Evolutionary conservation across 139 green algal species (phyloP).

Genomic region (Coelastrella sp.): DNA sequence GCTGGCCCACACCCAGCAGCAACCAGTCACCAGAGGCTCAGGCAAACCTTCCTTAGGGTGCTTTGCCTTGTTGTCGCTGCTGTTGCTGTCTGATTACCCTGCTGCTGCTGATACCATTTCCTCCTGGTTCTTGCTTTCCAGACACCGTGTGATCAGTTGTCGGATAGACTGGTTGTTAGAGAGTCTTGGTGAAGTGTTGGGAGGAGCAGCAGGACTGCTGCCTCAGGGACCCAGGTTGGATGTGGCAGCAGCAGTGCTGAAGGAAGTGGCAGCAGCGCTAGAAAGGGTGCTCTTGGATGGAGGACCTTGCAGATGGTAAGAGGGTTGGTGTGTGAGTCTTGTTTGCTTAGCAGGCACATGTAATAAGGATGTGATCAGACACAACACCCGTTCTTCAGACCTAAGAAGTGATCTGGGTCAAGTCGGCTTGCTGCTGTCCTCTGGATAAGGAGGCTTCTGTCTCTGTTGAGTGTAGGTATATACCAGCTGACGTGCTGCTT

Average conservation of each 20-base stretch:
- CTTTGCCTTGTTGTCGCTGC: not conserved
- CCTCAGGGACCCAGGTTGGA: not conserved
- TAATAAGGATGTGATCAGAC: too few species aligned
- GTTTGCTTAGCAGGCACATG: too few species aligned
- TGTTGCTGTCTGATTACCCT: too few species aligned
- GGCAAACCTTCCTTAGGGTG: too few species aligned
- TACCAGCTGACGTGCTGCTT: conserved; percentile 38
- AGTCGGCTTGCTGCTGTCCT: not conserved
- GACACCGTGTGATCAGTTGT: conserved; percentile 22
- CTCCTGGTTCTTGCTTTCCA: not conserved
- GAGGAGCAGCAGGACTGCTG: not conserved
- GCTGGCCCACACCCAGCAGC: too few species aligned
- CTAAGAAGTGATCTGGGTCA: too few species aligned
- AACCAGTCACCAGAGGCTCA: too few species aligned
- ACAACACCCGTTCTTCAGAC: too few species aligned
- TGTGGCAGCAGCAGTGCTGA: conserved; percentile 38
- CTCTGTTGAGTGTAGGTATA: conserved; percentile 15
- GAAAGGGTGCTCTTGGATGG: conserved; percentile 37
- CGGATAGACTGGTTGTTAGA: conserved; percentile 27
- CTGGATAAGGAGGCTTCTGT: too few species aligned
- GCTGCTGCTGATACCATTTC: not conserved
- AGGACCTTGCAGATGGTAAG: conserved; percentile 32
- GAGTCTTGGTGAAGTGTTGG: not conserved
- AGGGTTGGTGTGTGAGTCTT: too few species aligned
- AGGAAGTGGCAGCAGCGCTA: conserved; percentile 3